Evolutionary conservation across 495 filamentous ascomycete species (phyloP).

Genomic region (Penicillium nucicola): DNA sequence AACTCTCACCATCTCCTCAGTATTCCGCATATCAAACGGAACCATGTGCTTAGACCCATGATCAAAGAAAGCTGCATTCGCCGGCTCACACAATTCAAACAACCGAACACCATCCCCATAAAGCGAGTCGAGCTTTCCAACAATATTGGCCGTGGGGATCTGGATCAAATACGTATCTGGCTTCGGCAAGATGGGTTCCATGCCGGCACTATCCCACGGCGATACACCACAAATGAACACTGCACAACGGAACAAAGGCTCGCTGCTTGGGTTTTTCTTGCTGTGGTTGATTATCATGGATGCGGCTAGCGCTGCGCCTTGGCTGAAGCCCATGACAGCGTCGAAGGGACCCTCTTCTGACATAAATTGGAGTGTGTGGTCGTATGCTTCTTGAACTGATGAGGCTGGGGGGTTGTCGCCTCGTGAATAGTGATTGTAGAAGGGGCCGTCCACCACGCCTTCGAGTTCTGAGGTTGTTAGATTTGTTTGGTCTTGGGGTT

Average conservation of each 20-base stretch:
- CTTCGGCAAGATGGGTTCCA: constrained; percentile 7
- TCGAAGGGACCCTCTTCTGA: constrained; percentile 42
- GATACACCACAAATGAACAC: constrained; percentile 38
- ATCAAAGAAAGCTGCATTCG: constrained; percentile 32
- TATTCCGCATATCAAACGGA: constrained; percentile 38
- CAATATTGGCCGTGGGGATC: constrained; percentile 42
- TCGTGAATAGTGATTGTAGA: constrained; percentile 37
- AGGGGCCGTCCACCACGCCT: constrained; percentile 34
- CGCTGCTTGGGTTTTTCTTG: constrained; percentile 20
- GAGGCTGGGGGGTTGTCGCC: constrained; percentile 19
- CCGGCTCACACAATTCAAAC: constrained; percentile 35
- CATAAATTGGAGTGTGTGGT: constrained; percentile 30
- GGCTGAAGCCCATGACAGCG: constrained; percentile 44
- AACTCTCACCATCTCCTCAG: constrained; percentile 26
- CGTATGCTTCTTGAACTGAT: constrained; percentile 28
- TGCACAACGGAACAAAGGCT: constrained; percentile 36
- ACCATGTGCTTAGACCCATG: constrained; percentile 40
- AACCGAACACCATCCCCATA: constrained; percentile 28
- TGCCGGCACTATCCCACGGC: constrained; percentile 31
- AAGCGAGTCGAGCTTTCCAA: constrained; percentile 33
- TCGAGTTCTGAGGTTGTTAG: constrained; percentile 26
- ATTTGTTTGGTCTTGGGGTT: not conserved
- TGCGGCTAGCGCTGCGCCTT: constrained; percentile 39
- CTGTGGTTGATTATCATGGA: constrained; percentile 34
- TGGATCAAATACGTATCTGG: constrained; percentile 20